Evolutionary conservation across 2,329 filamentous ascomycete genomes (phyloP).

Genomic region (Botrytis paeoniae): DNA sequence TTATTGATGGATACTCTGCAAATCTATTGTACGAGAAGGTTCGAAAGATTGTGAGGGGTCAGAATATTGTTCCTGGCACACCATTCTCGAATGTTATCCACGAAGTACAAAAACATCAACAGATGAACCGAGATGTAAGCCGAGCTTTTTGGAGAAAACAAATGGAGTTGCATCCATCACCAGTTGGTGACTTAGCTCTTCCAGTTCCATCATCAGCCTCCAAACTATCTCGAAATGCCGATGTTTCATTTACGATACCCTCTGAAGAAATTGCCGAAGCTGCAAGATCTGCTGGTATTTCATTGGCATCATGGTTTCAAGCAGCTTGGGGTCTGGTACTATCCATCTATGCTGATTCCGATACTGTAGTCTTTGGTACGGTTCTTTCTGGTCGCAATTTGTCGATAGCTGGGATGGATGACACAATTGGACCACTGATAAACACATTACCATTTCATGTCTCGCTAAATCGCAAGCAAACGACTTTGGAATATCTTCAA

Average conservation of each 20-base stretch:
- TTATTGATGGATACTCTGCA: slow-evolving; percentile 38
- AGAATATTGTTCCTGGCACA: neutral
- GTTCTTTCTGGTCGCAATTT: slow-evolving; percentile 40
- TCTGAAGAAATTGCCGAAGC: slow-evolving; percentile 7
- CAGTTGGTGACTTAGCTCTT: neutral
- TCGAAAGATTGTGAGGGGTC: slow-evolving; percentile 3
- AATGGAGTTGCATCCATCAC: slow-evolving; percentile 7
- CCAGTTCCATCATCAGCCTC: neutral
- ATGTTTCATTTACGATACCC: slow-evolving; percentile 15
- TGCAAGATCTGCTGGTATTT: slow-evolving; percentile 5
- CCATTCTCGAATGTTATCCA: neutral
- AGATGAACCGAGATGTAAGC: neutral
- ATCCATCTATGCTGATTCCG: slow-evolving; percentile 35
- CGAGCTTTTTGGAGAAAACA: slow-evolving; percentile 16
- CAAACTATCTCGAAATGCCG: neutral
- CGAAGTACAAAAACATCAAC: slow-evolving; percentile 1
- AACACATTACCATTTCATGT: slow-evolving; percentile 21
- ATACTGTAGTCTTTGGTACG: slow-evolving; percentile 39
- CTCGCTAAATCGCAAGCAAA: neutral
- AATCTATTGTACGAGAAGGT: slow-evolving; percentile 18
- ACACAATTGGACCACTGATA: slow-evolving; percentile 37
- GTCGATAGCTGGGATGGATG: slow-evolving; percentile 34
- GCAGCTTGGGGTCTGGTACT: slow-evolving; percentile 42
- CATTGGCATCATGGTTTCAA: slow-evolving; percentile 28
- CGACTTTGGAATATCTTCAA: slow-evolving; percentile 14